Evolutionary conservation across 495 filamentous ascomycete species (phyloP).

Genomic region (Sordaria brevicollis): DNA sequence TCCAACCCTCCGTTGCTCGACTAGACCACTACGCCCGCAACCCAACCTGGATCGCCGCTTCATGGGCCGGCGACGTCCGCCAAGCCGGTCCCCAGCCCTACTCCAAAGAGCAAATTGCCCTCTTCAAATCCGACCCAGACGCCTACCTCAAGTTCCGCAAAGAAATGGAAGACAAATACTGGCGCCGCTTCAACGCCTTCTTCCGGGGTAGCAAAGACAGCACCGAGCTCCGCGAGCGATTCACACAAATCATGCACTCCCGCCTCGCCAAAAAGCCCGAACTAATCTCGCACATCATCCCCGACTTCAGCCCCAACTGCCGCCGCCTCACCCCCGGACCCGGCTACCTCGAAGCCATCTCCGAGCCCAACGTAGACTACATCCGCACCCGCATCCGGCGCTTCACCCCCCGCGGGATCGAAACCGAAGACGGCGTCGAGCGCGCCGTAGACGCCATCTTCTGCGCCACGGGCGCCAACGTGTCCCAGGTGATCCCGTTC

Average conservation of each 20-base stretch:
- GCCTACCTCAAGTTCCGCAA: conserved; percentile 34
- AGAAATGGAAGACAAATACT: conserved; percentile 46
- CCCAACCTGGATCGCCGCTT: conserved; percentile 57
- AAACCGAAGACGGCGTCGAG: conserved; percentile 40
- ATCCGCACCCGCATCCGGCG: conserved; percentile 45
- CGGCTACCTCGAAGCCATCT: conserved; percentile 60
- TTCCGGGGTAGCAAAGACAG: conserved; percentile 47
- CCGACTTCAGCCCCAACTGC: conserved; percentile 58
- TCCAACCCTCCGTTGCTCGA: conserved; percentile 41
- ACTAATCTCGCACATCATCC: conserved; percentile 44
- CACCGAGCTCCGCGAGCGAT: conserved; percentile 33
- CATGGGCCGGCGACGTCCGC: conserved; percentile 31
- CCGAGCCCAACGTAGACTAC: conserved; percentile 51
- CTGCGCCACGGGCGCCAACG: conserved; percentile 60
- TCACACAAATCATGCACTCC: conserved; percentile 41
- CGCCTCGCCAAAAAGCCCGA: conserved; percentile 44
- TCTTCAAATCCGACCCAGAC: conserved; percentile 32
- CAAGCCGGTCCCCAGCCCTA: conserved; percentile 39
- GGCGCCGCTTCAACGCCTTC: conserved; percentile 44
- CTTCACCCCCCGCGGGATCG: conserved; percentile 51
- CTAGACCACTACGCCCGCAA: conserved; percentile 58
- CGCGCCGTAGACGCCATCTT: conserved; percentile 49
- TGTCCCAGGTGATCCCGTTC: conserved; percentile 48
- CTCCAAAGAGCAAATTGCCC: conserved; percentile 34
- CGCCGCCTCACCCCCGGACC: conserved; percentile 61